Evolutionary conservation across 2,329 filamentous ascomycete species (phyloP).

Genomic region (Podosphaera fusca): DNA sequence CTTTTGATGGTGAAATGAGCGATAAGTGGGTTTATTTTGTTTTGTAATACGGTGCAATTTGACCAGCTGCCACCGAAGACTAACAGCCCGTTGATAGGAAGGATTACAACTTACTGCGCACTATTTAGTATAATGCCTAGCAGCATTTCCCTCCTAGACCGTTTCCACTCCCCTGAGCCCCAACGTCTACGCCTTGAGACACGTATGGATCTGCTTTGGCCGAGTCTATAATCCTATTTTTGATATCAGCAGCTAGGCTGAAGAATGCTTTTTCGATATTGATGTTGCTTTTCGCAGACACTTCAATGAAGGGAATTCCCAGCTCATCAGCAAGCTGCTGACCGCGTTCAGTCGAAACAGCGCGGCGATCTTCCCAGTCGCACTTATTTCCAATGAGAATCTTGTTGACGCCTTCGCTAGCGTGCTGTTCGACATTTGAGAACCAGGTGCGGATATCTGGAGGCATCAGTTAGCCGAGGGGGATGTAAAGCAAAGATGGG

Average conservation of each 20-base stretch:
- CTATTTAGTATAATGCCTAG: slow-evolving; percentile 22
- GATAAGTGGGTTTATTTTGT: slow-evolving; percentile 10
- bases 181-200: slow-evolving; percentile 42
- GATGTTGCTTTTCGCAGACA: slow-evolving; percentile 97
- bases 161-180: slow-evolving; percentile 29
- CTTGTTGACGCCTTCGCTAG: slow-evolving; percentile 97
- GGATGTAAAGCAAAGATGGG: not conserved
- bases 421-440: slow-evolving; percentile 97
- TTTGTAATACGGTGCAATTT: slow-evolving; percentile 11
- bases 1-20: slow-evolving; percentile 2
- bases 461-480: slow-evolving; percentile 3
- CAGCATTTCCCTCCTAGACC: slow-evolving; percentile 52
- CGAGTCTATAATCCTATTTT: slow-evolving; percentile 91
- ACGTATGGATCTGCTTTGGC: slow-evolving; percentile 48
- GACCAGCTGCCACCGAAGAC: slow-evolving; percentile 17
- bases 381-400: slow-evolving; percentile 99
- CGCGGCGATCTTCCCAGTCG: slow-evolving; percentile 98
- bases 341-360: slow-evolving; percentile 77
- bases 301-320: slow-evolving; percentile 93
- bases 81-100: slow-evolving; percentile 13
- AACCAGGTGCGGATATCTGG: slow-evolving; percentile 98
- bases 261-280: slow-evolving; percentile 99
- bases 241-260: slow-evolving; percentile 84
- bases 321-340: slow-evolving; percentile 88
- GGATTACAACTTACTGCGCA: slow-evolving; percentile 2